Percentiles rank a stretch among this genome's conserved stretches.
These are phyloP conservation scores for Globisporangium uncinulatum DNA, from an alignment of 352 stramenopile genomes.

Conservation along the genomic window DNA sequence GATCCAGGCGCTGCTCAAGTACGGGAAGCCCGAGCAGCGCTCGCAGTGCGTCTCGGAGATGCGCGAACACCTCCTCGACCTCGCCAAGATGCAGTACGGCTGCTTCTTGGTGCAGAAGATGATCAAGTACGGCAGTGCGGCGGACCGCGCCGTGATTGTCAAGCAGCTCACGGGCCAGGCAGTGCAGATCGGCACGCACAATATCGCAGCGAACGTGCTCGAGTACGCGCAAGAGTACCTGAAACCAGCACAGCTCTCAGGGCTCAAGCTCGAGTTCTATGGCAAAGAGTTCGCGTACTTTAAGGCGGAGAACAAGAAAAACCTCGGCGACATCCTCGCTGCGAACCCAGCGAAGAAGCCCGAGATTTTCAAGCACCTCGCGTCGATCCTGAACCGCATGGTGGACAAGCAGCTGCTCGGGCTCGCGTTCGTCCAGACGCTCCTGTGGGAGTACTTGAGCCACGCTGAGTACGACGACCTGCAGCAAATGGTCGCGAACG, in stretches of 20 bases:
- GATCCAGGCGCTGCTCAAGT: constrained; percentile 94
- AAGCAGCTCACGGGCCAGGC: constrained; percentile 93
- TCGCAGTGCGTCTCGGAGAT: constrained; percentile 89
- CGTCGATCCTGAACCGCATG: constrained; percentile 77
- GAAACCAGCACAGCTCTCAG: constrained; percentile 81
- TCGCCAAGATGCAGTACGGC: constrained; percentile 96
- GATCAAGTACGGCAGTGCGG: constrained; percentile 91
- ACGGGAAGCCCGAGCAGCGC: constrained; percentile 86
- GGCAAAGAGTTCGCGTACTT: constrained; percentile 88
- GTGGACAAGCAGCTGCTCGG: constrained; percentile 86
- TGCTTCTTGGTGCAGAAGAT: constrained; percentile 97
- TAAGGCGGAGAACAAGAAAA: constrained; percentile 79
- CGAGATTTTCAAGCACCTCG: constrained; percentile 70
- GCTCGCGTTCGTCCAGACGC: constrained; percentile 83
- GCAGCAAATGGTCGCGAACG: constrained; percentile 81
- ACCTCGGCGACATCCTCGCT: constrained; percentile 61
- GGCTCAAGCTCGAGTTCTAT: constrained; percentile 87
- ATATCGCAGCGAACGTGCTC: constrained; percentile 91
- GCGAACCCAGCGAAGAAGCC: constrained; percentile 64
- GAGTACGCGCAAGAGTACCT: constrained; percentile 88
- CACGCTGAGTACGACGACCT: constrained; percentile 76
- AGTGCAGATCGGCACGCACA: constrained; percentile 91
- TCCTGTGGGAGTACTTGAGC: constrained; percentile 88
- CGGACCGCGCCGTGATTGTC: constrained; percentile 72
- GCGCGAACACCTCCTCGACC: constrained; percentile 87